phyloP scores from a whole-genome alignment of 1,284 basidiomycete species.

The Peniophora sp. region DNA sequence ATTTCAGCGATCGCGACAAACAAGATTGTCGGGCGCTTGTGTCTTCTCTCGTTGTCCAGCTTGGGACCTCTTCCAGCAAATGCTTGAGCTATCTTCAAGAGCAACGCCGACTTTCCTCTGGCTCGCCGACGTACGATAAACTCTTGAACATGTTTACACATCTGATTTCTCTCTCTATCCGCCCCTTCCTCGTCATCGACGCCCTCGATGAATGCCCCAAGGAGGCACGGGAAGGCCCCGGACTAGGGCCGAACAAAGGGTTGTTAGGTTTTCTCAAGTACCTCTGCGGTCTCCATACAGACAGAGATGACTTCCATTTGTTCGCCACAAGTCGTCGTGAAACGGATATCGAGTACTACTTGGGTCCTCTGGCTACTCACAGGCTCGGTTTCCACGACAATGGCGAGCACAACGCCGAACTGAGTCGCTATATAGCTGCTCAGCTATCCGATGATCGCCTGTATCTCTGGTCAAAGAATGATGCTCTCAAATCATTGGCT shows the following conservation, averaged over 20 bases:
- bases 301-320: neutral
- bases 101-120: neutral
- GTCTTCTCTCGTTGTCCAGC: neutral
- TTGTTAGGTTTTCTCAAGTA: neutral
- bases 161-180: neutral
- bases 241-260: neutral
- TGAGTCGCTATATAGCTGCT: neutral
- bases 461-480: neutral
- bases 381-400: neutral
- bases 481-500: neutral
- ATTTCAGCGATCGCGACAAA: neutral
- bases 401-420: neutral
- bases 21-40: neutral
- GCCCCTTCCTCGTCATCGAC: neutral
- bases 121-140: neutral
- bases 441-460: neutral
- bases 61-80: neutral
- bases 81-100: neutral
- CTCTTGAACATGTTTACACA: neutral
- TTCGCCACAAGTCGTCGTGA: neutral
- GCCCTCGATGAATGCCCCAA: neutral
- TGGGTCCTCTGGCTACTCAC: neutral
- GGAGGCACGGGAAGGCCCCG: neutral
- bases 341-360: neutral
- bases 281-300: neutral